Base-by-base conservation (phyloP, 1,139 yeast species). In the Saccharomyces hybrid region DNA sequence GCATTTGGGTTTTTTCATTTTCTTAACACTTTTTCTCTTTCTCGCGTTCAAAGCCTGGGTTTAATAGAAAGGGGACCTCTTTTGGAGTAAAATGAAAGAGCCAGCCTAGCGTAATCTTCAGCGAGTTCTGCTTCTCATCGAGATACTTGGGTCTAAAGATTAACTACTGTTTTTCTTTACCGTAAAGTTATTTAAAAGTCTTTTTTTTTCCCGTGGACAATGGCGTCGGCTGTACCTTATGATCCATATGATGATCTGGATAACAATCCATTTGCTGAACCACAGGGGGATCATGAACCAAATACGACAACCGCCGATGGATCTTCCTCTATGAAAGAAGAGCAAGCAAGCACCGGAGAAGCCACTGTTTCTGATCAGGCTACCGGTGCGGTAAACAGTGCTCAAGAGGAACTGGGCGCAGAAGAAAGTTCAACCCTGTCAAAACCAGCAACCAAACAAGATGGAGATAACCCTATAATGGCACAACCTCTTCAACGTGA, bases 391-490 rank as follows among this genome's bases (percentile, higher is more conserved):
- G 48, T 68, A 69, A 58, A 71, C 72, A 75, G 73, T 47, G 80
- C 78, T 11, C 73, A 70, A 55, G 78, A 77, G 61, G 80, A 79
- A 59, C 82, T 82, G 3, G 73, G 79, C 24, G 64, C 79, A 53
- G 73, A 75, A 57, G 73, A 80, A 53, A 79, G 76, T 11, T 19
- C 29, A 46, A 21, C 31, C 19, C 50, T 56, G 81, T 79, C 12
- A 69, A 29, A 48, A 50, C 26, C 34, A 7, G 12, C 27, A 16
- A 24, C 4, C n/a, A 24, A 48, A 7, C 16, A 21, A 34, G n/a
- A 14, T 14, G 29, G 19, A 5, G 29, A 34, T 7, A 12, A 14
- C 8, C 16, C 5, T 28, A 6, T 21, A 7, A n/a, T 14, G 12
- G 16, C 42, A 8, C 27, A 48, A 16, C 9, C 38, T 8, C n/a